Percentiles rank a stretch among this genome's conserved stretches.
Evolutionary conservation across 2,329 filamentous ascomycete genomes (phyloP).

Genomic region (Epichloe typhina): DNA sequence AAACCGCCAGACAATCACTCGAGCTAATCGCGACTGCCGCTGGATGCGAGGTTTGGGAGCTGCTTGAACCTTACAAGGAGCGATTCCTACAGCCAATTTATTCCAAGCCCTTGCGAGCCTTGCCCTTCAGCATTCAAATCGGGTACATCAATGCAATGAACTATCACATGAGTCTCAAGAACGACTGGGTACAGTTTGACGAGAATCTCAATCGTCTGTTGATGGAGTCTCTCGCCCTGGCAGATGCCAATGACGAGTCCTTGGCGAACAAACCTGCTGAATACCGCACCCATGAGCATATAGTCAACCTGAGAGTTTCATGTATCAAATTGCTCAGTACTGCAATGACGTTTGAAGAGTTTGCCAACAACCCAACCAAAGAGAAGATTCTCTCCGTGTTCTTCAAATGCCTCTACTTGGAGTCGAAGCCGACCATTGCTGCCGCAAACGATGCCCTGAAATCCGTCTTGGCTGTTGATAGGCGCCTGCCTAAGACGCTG

Average conservation of each 20-base stretch:
- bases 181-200: constrained; percentile 82
- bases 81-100: constrained; percentile 84
- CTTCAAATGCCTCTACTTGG: constrained; percentile 94
- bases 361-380: constrained; percentile 56
- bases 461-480: constrained; percentile 74
- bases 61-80: constrained; percentile 83
- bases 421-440: constrained; percentile 82
- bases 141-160: constrained; percentile 97
- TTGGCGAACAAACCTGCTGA: constrained; percentile 87
- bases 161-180: constrained; percentile 81
- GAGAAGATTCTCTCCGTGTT: constrained; percentile 81
- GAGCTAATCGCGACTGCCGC: constrained; percentile 69
- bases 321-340: constrained; percentile 89
- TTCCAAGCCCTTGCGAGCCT: constrained; percentile 80
- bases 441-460: constrained; percentile 86
- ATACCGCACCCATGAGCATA: constrained; percentile 88
- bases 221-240: constrained; percentile 84
- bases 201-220: constrained; percentile 81
- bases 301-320: constrained; percentile 80
- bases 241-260: constrained; percentile 88
- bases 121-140: constrained; percentile 92
- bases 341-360: constrained; percentile 87
- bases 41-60: constrained; percentile 68
- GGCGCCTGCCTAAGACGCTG: constrained; percentile 87
- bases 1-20: constrained; percentile 71